Conservation (phyloP, 805 yeast species). For the Kockiozyma suomiensis region DNA sequence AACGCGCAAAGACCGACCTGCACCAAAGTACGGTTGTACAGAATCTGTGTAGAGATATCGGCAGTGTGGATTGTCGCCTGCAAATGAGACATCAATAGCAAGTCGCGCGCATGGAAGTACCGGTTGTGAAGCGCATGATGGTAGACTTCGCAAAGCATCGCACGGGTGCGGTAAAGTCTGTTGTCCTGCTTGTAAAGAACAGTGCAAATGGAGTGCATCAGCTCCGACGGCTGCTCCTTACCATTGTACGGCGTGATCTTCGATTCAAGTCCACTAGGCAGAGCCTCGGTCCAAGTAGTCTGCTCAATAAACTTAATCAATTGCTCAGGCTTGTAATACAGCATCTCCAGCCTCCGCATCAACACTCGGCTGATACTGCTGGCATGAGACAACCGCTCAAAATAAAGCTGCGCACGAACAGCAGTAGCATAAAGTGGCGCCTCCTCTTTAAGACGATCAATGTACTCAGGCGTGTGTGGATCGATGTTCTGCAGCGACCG, state of each 20-base stretch:
- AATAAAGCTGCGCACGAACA: slow-evolving; percentile 82
- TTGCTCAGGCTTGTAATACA: slow-evolving; percentile 85
- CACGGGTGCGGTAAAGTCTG: slow-evolving; percentile 73
- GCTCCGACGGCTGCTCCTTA: slow-evolving; percentile 50
- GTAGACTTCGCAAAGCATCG: slow-evolving; percentile 82
- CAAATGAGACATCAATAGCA: slow-evolving; percentile 82
- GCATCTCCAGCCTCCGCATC: slow-evolving; percentile 83
- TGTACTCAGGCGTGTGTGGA: slow-evolving; percentile 93
- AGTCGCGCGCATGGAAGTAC: slow-evolving; percentile 81
- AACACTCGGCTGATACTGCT: slow-evolving; percentile 64
- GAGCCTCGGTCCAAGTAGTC: slow-evolving; percentile 66
- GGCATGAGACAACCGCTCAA: slow-evolving; percentile 57
- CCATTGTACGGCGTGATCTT: slow-evolving; percentile 44
- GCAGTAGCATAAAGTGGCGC: slow-evolving; percentile 70
- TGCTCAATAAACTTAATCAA: slow-evolving; percentile 71
- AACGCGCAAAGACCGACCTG: slow-evolving; percentile 96
- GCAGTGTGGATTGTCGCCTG: slow-evolving; percentile 81
- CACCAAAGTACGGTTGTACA: slow-evolving; percentile 92
- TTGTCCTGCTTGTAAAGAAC: slow-evolving; percentile 68
- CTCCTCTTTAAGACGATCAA: slow-evolving; percentile 89
- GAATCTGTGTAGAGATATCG: slow-evolving; percentile 83
- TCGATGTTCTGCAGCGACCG: slow-evolving; percentile 85
- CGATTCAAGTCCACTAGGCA: slow-evolving; percentile 46
- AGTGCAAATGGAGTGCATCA: slow-evolving; percentile 67
- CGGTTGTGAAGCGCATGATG: slow-evolving; percentile 88